Evolutionary conservation across 177 flowering plant species (phyloP).

Genomic region (Vitis hybrid): DNA sequence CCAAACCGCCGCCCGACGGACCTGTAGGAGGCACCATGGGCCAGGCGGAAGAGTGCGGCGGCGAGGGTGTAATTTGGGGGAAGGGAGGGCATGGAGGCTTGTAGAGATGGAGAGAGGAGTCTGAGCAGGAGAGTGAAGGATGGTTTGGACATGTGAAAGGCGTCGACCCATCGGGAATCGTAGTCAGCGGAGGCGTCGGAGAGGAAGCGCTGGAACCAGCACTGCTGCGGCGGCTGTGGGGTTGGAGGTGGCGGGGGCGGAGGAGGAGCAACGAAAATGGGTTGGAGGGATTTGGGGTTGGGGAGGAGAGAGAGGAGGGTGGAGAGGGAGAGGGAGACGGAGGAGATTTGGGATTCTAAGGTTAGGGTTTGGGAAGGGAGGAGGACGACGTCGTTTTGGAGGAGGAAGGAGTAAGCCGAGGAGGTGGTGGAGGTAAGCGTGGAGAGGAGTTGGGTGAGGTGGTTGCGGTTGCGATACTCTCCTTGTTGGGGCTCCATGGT

Average conservation of each 20-base stretch:
- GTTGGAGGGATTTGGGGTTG: conserved; percentile 7
- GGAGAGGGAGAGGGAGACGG: conserved; percentile 39
- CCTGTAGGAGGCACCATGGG: conserved; percentile 55
- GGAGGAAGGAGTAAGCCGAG: conserved; percentile 50
- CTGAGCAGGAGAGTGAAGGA: conserved; percentile 54
- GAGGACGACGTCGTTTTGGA: conserved; percentile 55
- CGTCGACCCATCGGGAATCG: conserved; percentile 46
- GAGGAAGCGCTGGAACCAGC: conserved; percentile 12
- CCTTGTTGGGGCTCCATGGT: conserved; percentile 5
- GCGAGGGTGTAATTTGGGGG: conserved; percentile 46
- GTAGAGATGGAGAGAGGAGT: conserved; percentile 41
- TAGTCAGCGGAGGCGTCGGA: conserved; percentile 18
- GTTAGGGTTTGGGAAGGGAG: conserved; percentile 60
- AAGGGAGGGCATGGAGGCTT: conserved; percentile 21
- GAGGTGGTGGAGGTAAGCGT: conserved; percentile 41
- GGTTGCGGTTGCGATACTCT: conserved; percentile 1
- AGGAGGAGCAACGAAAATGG: conserved; percentile 9
- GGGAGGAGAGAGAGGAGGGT: conserved; percentile 35
- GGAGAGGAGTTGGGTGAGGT: conserved; percentile 31
- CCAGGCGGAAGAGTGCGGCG: conserved; percentile 55
- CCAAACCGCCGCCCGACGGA: conserved; percentile 54
- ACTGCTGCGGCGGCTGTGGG: conserved; percentile 10
- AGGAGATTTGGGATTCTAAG: conserved; percentile 43
- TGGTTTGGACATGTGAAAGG: conserved; percentile 54
- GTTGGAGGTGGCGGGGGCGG: conserved; percentile 17